phyloP scores from a whole-genome alignment of 805 yeast species.

The Wickerhamiella kurtzmanii region DNA sequence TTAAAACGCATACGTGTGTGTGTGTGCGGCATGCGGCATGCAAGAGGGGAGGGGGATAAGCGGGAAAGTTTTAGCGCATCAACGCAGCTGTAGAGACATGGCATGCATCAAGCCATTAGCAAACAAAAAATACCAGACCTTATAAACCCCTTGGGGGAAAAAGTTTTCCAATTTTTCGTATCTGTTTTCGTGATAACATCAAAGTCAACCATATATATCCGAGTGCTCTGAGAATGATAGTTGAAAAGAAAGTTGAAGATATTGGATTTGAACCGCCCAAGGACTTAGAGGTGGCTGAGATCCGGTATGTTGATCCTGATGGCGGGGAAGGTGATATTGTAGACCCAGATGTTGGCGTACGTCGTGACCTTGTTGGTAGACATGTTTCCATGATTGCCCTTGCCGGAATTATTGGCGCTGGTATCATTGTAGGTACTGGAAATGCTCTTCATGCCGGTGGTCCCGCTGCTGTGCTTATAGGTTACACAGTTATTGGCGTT shows the following conservation, averaged over 20 bases:
- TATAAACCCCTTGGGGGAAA: too few relatives aligned
- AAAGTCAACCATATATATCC: too few relatives aligned
- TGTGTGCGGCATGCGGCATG: too few relatives aligned
- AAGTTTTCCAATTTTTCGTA: too few relatives aligned
- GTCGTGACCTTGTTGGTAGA: constrained; percentile 37
- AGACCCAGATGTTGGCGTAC: constrained; percentile 26
- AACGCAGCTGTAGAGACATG: too few relatives aligned
- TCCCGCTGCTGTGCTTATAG: constrained; percentile 36
- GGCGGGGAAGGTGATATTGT: constrained; percentile 10
- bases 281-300: not conserved
- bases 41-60: too few relatives aligned
- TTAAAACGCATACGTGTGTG: too few relatives aligned
- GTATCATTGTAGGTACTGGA: constrained; percentile 52
- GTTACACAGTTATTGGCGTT: constrained; percentile 35
- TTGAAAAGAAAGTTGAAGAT: not conserved
- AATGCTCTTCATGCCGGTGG: constrained; percentile 36
- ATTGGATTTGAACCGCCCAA: not conserved
- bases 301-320: not conserved
- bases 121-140: too few relatives aligned
- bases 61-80: too few relatives aligned
- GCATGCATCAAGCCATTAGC: too few relatives aligned
- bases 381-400: constrained; percentile 69
- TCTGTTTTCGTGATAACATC: too few relatives aligned
- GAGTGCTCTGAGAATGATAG: not conserved
- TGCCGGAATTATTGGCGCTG: constrained; percentile 74